Evolutionary conservation across 129 eudicot genomes (phyloP), one percentile per base, ranked within the genome.

Genomic region (Dittrichia graveolens): DNA sequence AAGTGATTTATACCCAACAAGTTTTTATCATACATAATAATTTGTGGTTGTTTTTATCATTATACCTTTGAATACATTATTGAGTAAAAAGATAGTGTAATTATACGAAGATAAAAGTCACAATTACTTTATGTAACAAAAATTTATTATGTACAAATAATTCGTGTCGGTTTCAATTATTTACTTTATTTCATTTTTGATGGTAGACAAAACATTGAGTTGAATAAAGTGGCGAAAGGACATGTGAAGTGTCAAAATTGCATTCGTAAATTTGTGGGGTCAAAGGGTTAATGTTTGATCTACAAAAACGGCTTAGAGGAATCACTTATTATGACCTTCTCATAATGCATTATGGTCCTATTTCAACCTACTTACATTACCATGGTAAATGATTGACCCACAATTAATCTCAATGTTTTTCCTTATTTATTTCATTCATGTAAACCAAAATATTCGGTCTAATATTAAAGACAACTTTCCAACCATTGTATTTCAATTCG

Each of bases 321-420:
- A 55, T 69, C 62, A 16, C 43, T 61, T 74, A n/a, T 61, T 74
- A n/a, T 54, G 61, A 64, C 42, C 56, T 39, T 50, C 63, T 62
- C 78, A 48, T 74, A 62, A 74, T 74, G 56, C 14, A 47, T 43
- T 53, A 57, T 67, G 77, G 79, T 75, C 79, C 65, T 42, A 14
- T 11, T 48, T 74, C 42, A 62, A 74, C 62, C 78, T 50, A 62
- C 63, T 64, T 49, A 53, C 71, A 63, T 61, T 50, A 49, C 78
- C 53, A 50, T 62, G 42, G 78, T 74, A 50, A 74, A 63, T 74
- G 71, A 63, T 63, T 74, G 64, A 61, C 35, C 78, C 42, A 18
- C 49, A 8, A 73, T 24, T 24, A 24, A 24, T 61, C 57, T 59
- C 68, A 37, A 49, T 24, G n/a, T 48, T 13, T 14, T 53, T 19